Base-by-base conservation (phyloP, 768 basidiomycete species). In the Amylocystis lapponica region DNA sequence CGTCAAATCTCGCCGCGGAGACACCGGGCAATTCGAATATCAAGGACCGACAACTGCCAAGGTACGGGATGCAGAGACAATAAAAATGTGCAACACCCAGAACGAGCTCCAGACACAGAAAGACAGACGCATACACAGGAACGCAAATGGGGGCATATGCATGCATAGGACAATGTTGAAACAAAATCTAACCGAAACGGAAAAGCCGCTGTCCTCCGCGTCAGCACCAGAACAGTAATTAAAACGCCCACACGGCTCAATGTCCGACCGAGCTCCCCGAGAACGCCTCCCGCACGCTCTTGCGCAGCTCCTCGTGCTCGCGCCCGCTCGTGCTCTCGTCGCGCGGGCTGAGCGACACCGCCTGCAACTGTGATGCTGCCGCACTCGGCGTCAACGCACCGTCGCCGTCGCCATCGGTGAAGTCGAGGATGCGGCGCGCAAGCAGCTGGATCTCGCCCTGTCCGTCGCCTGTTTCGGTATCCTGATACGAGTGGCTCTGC, bases 381-480 rank as follows among this genome's bases (percentile, higher is more conserved):
- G 75, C 71, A 54, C 83, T 85, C 32, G 76, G 77, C 5, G 81
- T 74, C 41, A 76, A 66, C 27, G 74, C 62, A 7, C 70, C 74
- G 23, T 86, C 85, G 1, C 70, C 57, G 36, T 86, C 86, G 21
- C 78, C 78, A 31, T 95, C 90, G 14, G 91, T 81, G 53, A 92
- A 79, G 54, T 94, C 91, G 41, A 94, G 65, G 39, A 96, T 96
- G 50, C 90, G 78, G 34, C 84, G 72, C 7, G 86, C 83, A 33
- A 98, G 76, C 21, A 84, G 68, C 49, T 89, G 83, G 50, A 98
- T 97, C 68, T 97, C 95, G 27, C 86, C 83, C 51, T 88, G 86
- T 7, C 93, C 93, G 45, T 93, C 89, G 2, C 82, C 88, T 2
- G 82, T 79, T 31, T 89, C 86, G 13, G 87, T 89, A 32, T 85